Evolutionary conservation across 139 green algal species (phyloP).

Genomic region (Chlorella sp.): DNA sequence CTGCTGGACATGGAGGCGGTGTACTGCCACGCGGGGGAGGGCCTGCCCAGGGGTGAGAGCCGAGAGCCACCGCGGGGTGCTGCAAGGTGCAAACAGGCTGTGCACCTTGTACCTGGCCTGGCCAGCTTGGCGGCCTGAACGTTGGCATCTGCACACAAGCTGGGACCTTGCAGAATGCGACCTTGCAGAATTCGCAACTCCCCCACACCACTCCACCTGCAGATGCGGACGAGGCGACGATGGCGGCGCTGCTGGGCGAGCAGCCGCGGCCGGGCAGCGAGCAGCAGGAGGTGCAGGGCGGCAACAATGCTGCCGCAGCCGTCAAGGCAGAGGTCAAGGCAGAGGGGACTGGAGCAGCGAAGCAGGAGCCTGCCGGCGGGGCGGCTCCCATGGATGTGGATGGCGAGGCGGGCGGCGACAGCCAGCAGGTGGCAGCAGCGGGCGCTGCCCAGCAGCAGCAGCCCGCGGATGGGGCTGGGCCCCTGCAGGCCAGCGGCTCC

Average conservation of each 20-base stretch:
- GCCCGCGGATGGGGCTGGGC: background rate
- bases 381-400: constrained; percentile 1
- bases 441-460: background rate
- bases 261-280: background rate
- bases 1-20: constrained; percentile 42
- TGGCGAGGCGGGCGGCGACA: constrained; percentile 16
- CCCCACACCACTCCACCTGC: too few relatives aligned
- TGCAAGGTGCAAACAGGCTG: background rate
- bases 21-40: constrained; percentile 33
- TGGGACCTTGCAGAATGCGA: too few relatives aligned
- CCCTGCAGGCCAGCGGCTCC: constrained; percentile 12
- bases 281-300: constrained; percentile 19
- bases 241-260: constrained; percentile 36
- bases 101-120: background rate
- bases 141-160: too few relatives aligned
- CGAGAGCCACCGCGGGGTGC: too few relatives aligned
- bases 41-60: constrained; percentile 41
- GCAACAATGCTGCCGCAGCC: background rate
- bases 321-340: background rate
- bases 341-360: background rate
- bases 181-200: background rate
- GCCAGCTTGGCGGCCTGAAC: too few relatives aligned
- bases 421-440: constrained; percentile 3
- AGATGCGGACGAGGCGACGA: constrained; percentile 32
- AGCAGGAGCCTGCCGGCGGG: background rate